Percentiles rank a stretch among this genome's conserved stretches.
phyloP scores from a whole-genome alignment of 148 eudicot species.

The Rhododendron mucronatum region DNA sequence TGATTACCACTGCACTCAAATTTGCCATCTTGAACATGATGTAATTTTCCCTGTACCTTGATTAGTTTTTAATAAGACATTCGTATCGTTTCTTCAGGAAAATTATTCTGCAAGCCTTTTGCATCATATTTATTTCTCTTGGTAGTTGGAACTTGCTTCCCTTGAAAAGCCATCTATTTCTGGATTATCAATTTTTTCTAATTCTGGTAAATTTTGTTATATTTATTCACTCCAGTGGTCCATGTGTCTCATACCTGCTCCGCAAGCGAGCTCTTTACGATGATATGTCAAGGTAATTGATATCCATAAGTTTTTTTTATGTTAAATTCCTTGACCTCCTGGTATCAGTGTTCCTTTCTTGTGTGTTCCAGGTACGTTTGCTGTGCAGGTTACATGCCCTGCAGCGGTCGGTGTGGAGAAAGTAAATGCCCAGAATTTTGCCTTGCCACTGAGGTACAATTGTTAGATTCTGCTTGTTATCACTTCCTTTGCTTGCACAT shows the following conservation, averaged over 20 bases:
- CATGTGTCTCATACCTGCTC: conserved; percentile 83
- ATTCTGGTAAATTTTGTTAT: neutral
- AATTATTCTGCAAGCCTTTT: neutral
- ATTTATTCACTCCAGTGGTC: conserved; percentile 47
- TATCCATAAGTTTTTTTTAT: neutral
- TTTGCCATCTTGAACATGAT: neutral
- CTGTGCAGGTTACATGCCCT: conserved; percentile 97
- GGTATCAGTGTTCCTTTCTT: conserved; percentile 1
- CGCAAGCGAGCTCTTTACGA: conserved; percentile 94
- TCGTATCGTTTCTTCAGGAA: neutral
- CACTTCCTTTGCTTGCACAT: neutral
- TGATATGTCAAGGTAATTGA: conserved; percentile 83
- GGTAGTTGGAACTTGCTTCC: neutral
- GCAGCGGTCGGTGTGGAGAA: conserved; percentile 90
- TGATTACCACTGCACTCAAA: neutral
- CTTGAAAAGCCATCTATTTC: neutral
- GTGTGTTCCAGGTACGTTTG: conserved; percentile 55
- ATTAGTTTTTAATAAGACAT: neutral
- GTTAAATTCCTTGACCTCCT: neutral
- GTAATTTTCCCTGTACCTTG: neutral
- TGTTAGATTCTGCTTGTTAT: neutral
- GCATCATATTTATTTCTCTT: neutral
- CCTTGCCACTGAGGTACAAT: conserved; percentile 81
- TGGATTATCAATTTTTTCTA: neutral
- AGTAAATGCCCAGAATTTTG: conserved; percentile 84